Percentiles rank a stretch among this genome's conserved stretches.
These are phyloP conservation scores for Chrysoporthe austroafricana DNA, from an alignment of 2,329 filamentous ascomycete genomes.

Conservation along the genomic window DNA sequence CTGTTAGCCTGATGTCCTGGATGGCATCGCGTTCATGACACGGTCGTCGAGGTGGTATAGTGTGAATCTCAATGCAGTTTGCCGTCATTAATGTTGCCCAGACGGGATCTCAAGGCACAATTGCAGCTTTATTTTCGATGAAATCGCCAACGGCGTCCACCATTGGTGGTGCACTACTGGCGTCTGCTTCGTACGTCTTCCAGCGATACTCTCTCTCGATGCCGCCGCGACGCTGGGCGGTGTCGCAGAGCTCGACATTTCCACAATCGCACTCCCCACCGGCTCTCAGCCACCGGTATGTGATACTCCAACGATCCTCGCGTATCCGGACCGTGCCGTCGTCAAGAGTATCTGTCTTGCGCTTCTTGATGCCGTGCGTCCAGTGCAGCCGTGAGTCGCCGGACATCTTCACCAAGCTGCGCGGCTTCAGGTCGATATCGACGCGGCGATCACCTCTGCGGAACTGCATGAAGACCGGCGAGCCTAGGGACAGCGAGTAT, in stretches of 20 bases:
- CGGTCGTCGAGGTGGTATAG: background rate
- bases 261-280: conserved; percentile 55
- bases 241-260: conserved; percentile 54
- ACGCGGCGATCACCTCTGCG: conserved; percentile 36
- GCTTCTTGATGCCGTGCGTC: conserved; percentile 38
- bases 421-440: conserved; percentile 51
- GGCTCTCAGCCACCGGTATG: conserved; percentile 56
- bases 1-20: background rate
- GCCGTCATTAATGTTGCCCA: background rate
- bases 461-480: conserved; percentile 50
- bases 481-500: conserved; percentile 49
- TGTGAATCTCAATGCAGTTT: background rate
- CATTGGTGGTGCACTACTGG: background rate
- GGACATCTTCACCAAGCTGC: conserved; percentile 56
- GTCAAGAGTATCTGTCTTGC: conserved; percentile 47
- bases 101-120: background rate
- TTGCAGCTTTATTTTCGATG: background rate
- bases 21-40: background rate
- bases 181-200: conserved; percentile 39
- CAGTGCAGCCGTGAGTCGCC: conserved; percentile 56
- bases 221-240: conserved; percentile 50
- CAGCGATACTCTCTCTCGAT: conserved; percentile 56
- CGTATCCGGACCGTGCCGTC: conserved; percentile 47
- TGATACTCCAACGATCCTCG: conserved; percentile 56
- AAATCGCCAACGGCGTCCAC: background rate